Base-by-base conservation (phyloP, 805 yeast species). In the Metschnikowia continentalis region DNA sequence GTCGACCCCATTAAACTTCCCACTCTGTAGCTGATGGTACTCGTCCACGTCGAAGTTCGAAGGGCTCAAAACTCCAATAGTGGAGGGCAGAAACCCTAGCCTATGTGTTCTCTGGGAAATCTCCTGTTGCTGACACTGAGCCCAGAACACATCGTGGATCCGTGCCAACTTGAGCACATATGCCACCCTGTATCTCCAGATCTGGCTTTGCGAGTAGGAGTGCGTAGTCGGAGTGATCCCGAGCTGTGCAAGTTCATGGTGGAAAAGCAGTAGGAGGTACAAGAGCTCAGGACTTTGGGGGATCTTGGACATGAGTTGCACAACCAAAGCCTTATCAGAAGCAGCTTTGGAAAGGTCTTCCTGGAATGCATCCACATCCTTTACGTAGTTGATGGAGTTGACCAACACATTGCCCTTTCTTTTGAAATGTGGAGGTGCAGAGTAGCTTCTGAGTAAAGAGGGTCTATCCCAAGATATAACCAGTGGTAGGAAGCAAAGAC, bases 21-120 rank as follows among this genome's bases (percentile, higher is more conserved):
- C 75, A 5, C 53, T 50, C 52, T 66, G 67, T 3, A 72, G 50
- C 42, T 61, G 58, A 3, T 56, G 41, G 54, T 69, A 70, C 6
- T 55, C 59, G 3, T 62, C 63, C 2, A n/a, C 20, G 1, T 61
- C 55, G 54, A 70, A 74, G 53, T 74, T 62, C 41, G 53, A 52
- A 1, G 78, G 78, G 54, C 74, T 77, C 32, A 74, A 57, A 5
- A 73, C 45, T 13, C 78, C 78, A 15, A 74, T 53, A 35, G 63
- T 53, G 14, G 52, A 38, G 2, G 65, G 62, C 58, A 54, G 55
- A 40, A 58, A 60, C 7, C 61, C 59, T 26, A 74, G 54, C 40
- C 42, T 42, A 54, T 74, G 75, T 8, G 48, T 54, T 23, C 66
- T 68, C 37, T 67, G 59, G 14, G 75, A 64, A 5, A 72, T 59